A percentile compares a stretch with the other conserved stretches of the same genome.
These are phyloP conservation scores for Penicillium crystallinum DNA, from an alignment of 495 filamentous ascomycete genomes.

Conservation along the genomic window DNA sequence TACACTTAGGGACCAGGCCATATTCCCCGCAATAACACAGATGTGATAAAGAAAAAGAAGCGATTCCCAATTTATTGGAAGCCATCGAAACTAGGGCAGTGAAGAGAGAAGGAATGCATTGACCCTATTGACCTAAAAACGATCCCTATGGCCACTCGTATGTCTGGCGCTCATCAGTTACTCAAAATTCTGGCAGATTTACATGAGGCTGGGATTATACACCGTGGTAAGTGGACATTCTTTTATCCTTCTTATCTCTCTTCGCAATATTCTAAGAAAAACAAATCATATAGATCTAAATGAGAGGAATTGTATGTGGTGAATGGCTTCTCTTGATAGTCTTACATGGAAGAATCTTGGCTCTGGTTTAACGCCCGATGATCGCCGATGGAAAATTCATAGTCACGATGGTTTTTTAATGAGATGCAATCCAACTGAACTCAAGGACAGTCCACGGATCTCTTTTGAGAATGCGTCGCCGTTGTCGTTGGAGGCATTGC, in stretches of 20 bases:
- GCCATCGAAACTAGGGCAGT: too few species aligned
- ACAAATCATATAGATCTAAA: slow-evolving; percentile 19
- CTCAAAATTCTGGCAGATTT: slow-evolving; percentile 19
- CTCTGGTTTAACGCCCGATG: not conserved
- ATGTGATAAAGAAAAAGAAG: too few species aligned
- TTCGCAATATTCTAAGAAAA: slow-evolving; percentile 9
- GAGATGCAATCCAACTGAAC: not conserved
- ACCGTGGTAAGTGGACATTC: slow-evolving; percentile 15
- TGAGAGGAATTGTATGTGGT: slow-evolving; percentile 20
- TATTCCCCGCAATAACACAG: too few species aligned
- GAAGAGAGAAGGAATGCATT: too few species aligned
- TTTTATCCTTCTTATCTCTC: not conserved
- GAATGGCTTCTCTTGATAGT: slow-evolving; percentile 15
- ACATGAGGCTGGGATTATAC: slow-evolving; percentile 19
- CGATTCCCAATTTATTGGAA: too few species aligned
- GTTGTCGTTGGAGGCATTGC: not conserved
- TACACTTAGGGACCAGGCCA: too few species aligned
- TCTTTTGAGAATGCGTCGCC: slow-evolving; percentile 1
- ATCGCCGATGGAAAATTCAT: not conserved
- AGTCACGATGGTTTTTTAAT: not conserved
- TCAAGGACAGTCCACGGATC: not conserved
- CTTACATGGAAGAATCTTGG: slow-evolving; percentile 6
- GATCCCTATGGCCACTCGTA: slow-evolving; percentile 18
- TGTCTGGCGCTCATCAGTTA: slow-evolving; percentile 29
- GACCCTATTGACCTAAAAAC: too few species aligned